Base-by-base conservation (phyloP, 306 rosid species). In the Quercus aquifolioides region DNA sequence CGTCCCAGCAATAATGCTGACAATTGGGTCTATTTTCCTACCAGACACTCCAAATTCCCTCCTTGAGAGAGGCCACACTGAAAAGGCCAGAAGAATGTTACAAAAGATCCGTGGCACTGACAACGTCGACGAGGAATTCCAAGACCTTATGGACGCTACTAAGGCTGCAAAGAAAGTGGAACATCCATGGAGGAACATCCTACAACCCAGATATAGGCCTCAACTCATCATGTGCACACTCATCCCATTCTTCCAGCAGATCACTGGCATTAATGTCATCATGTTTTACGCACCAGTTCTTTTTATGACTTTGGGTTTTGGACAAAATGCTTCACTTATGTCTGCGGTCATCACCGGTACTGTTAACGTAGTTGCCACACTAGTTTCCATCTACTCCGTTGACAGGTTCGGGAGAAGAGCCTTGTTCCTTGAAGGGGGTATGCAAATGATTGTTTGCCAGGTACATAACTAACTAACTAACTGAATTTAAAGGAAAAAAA, bases 31-130 rank as follows among this genome's bases (percentile, higher is more conserved):
- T 0, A 0, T 86, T 0, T 55, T 86, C 62, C 59, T 86, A 21
- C 86, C 90, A 0, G 85, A 89, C 56, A 82, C 92, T 69, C 92
- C 92, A 5, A 84, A 79, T 69, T 84, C 90, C 52, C 77, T 89
- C 76, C 84, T 89, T 0, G 84, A 82, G 52, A 70, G 88, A 69
- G 90, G 88, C 28, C 23, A 84, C 8, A 3, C 56, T 4, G 87
- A 84, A 6, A 71, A 82, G 76, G 90, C 88, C 5, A 84, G 76
- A 57, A 3, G 19, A 2, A 76, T 84, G 86, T 74, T 89, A 5
- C 23, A 31, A 5, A 82, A 76, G 30, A 70, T 86, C 20, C 85
- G 88, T 1, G 92, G 90, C 5, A 38, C 65, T 26, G 10, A 51
- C 6, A 33, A 82, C 4, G 85, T 89, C 4, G 75, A 86, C 0